Evolutionary conservation across 169 alveolate genomes (phyloP).

Genomic region (Cryptosporidium sp.): DNA sequence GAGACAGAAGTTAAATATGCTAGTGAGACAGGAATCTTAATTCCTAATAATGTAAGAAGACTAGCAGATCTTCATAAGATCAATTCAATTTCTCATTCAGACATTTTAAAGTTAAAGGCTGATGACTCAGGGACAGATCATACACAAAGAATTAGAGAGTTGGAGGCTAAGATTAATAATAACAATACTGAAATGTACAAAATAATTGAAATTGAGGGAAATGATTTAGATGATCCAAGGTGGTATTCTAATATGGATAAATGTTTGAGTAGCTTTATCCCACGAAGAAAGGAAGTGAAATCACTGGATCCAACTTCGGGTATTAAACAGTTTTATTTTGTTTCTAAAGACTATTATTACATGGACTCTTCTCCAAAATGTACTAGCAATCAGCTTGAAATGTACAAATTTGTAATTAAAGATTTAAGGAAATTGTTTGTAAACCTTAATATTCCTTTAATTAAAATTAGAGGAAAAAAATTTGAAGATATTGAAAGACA

Average conservation of each 20-base stretch:
- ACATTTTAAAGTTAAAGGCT: constrained; percentile 34
- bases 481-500: background rate
- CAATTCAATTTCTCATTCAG: constrained; percentile 28
- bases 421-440: constrained; percentile 44
- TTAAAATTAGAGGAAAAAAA: constrained; percentile 1
- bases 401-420: constrained; percentile 7
- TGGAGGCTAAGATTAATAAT: constrained; percentile 15
- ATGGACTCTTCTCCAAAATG: constrained; percentile 15
- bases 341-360: background rate
- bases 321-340: constrained; percentile 1
- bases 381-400: background rate
- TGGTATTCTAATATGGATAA: constrained; percentile 54
- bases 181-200: constrained; percentile 40
- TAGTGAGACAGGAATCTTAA: background rate
- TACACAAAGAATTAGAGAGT: constrained; percentile 26
- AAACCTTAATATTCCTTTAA: constrained; percentile 10
- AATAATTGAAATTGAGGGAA: constrained; percentile 47
- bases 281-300: constrained; percentile 23
- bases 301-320: constrained; percentile 49
- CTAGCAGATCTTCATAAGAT: constrained; percentile 47
- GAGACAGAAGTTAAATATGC: constrained; percentile 38
- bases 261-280: constrained; percentile 60
- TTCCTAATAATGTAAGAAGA: constrained; percentile 53
- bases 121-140: constrained; percentile 37
- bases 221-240: constrained; percentile 47